phyloP scores from a whole-genome alignment of 176 grass and related monocot species.

The barley (Hordeum vulgare) region DNA sequence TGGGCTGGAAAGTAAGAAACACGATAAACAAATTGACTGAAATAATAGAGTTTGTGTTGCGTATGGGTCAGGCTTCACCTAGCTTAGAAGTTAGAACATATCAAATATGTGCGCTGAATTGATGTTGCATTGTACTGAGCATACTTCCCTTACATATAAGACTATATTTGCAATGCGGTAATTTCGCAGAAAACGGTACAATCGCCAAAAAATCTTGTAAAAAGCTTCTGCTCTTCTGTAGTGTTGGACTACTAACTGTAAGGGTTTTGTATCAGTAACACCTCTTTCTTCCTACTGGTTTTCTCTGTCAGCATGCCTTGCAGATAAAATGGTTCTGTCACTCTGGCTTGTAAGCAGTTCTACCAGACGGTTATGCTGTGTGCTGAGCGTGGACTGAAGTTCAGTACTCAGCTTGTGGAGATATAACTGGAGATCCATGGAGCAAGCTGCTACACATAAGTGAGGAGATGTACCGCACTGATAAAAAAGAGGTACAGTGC shows the following conservation, averaged over 20 bases:
- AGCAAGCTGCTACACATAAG: neutral
- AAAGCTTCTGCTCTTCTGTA: neutral
- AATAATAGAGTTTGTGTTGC: neutral
- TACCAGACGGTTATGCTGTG: neutral
- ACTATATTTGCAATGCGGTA: neutral
- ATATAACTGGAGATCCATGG: neutral
- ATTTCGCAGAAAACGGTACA: neutral
- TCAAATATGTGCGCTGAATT: neutral
- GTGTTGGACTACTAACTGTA: neutral
- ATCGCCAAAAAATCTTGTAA: neutral
- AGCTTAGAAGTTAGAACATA: neutral
- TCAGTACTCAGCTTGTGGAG: neutral
- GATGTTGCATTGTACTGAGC: neutral
- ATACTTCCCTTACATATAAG: neutral
- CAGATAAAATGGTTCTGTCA: neutral
- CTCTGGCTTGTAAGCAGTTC: neutral
- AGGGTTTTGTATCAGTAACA: neutral
- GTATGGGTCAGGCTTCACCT: neutral
- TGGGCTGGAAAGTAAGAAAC: neutral
- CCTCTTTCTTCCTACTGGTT: neutral
- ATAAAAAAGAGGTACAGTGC: neutral
- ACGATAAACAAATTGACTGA: neutral
- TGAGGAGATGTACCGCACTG: neutral
- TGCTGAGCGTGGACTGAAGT: neutral
- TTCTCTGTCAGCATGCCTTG: neutral